A percentile compares a stretch with the other conserved stretches of the same genome.
Evolutionary conservation across 2,329 filamentous ascomycete species (phyloP).

Genomic region (Penicillium sp.): DNA sequence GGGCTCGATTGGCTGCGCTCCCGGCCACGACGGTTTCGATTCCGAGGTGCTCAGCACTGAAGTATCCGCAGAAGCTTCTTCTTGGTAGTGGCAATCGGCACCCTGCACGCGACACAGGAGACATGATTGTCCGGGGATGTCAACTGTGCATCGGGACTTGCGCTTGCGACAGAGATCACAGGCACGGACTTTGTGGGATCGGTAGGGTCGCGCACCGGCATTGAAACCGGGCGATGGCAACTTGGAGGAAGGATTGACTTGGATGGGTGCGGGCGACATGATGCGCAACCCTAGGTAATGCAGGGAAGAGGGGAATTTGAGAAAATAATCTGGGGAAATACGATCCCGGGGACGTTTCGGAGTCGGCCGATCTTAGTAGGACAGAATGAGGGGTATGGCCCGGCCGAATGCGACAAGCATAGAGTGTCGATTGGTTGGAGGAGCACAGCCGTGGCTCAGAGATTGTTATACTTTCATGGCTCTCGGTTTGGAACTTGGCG

Average conservation of each 20-base stretch:
- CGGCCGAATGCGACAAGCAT: constrained; percentile 18
- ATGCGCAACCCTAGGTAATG: constrained; percentile 19
- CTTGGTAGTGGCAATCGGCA: constrained; percentile 58
- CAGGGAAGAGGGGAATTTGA: constrained; percentile 5
- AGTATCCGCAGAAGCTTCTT: constrained; percentile 32
- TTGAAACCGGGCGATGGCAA: constrained; percentile 39
- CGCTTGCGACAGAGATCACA: constrained; percentile 62
- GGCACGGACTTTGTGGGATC: constrained; percentile 62
- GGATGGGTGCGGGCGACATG: constrained; percentile 35
- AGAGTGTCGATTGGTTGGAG: constrained; percentile 3
- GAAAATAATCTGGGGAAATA: constrained; percentile 16
- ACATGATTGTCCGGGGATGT: constrained; percentile 55
- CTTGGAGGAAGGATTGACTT: constrained; percentile 34
- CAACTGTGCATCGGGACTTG: constrained; percentile 63
- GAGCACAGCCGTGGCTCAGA: constrained; percentile 10
- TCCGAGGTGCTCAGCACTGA: constrained; percentile 24
- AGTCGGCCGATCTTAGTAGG: constrained; percentile 24
- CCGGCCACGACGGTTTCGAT: constrained; percentile 30
- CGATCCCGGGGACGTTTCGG: constrained; percentile 20
- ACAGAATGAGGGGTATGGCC: constrained; percentile 23
- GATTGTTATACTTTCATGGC: constrained; percentile 7
- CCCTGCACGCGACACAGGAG: constrained; percentile 60
- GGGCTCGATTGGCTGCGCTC: constrained; percentile 25
- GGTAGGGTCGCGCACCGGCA: constrained; percentile 55
- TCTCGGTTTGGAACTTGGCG: background rate